Evolutionary conservation across 805 yeast genomes (phyloP).

Genomic region (Nakazawaea ernobii): DNA sequence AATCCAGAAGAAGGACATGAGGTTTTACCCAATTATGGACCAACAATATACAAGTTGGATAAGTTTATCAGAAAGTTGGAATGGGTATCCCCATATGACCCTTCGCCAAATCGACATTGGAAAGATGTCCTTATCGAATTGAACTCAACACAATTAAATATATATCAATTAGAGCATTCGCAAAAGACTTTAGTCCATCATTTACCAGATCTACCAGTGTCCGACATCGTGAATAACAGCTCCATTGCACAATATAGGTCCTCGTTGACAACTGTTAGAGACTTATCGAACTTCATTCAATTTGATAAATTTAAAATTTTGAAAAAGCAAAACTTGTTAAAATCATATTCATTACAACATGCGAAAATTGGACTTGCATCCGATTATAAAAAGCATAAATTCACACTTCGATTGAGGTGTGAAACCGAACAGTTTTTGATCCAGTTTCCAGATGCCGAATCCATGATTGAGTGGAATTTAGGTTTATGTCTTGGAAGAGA

Average conservation of each 20-base stretch:
- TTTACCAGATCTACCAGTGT: constrained; percentile 16
- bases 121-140: constrained; percentile 59
- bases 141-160: constrained; percentile 80
- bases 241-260: constrained; percentile 19
- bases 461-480: constrained; percentile 74
- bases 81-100: constrained; percentile 72
- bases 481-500: constrained; percentile 72
- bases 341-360: constrained; percentile 76
- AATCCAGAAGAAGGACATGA: constrained; percentile 29
- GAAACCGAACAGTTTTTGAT: constrained; percentile 81
- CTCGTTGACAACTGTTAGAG: constrained; percentile 21
- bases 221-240: constrained; percentile 17
- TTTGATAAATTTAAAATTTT: constrained; percentile 21
- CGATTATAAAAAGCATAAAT: constrained; percentile 69
- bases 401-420: constrained; percentile 67
- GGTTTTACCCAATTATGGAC: constrained; percentile 55
- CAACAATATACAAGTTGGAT: constrained; percentile 60
- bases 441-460: constrained; percentile 55
- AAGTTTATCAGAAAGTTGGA: constrained; percentile 62
- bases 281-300: constrained; percentile 19
- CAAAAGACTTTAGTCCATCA: constrained; percentile 2
- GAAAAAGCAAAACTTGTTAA: constrained; percentile 33
- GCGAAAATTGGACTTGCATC: constrained; percentile 80
- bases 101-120: constrained; percentile 69
- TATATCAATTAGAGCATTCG: constrained; percentile 41